phyloP scores from a whole-genome alignment of 306 rosid genomes.

The Geum urbanum region DNA sequence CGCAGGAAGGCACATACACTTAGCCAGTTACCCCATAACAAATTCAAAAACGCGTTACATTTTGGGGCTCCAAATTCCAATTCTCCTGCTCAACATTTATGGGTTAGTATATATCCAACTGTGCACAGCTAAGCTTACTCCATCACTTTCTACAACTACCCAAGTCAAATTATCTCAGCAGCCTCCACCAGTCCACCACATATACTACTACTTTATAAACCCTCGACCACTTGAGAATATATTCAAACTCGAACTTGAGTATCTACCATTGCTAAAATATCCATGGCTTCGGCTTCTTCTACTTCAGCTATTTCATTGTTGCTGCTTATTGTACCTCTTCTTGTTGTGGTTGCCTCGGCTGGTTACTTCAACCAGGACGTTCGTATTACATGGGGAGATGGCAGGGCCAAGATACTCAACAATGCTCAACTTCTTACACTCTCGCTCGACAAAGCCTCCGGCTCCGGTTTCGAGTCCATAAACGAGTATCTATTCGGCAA shows the following conservation, averaged over 20 bases:
- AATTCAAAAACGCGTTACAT: not conserved
- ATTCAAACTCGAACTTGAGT: not conserved
- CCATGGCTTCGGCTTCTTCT: not conserved
- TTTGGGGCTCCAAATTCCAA: not conserved
- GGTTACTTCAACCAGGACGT: constrained; percentile 39
- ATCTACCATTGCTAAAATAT: not conserved
- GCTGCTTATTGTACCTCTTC: not conserved
- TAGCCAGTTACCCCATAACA: too few relatives aligned
- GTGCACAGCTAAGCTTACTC: not conserved
- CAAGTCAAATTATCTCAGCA: not conserved
- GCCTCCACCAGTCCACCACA: too few relatives aligned
- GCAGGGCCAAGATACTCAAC: constrained; percentile 43
- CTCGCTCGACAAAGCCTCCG: constrained; percentile 45
- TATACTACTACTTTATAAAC: not conserved
- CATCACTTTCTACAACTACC: not conserved
- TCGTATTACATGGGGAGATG: constrained; percentile 56
- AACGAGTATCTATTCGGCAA: constrained; percentile 49
- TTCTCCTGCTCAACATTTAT: constrained; percentile 1
- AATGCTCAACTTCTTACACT: constrained; percentile 54
- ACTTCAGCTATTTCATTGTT: not conserved
- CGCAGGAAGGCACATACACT: not conserved
- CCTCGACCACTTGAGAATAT: not conserved
- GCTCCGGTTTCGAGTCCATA: constrained; percentile 57
- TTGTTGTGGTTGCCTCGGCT: constrained; percentile 8
- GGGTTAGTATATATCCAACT: not conserved